Base-by-base conservation (phyloP, 2,329 filamentous ascomycete species). In the Peltaster fructicola region DNA sequence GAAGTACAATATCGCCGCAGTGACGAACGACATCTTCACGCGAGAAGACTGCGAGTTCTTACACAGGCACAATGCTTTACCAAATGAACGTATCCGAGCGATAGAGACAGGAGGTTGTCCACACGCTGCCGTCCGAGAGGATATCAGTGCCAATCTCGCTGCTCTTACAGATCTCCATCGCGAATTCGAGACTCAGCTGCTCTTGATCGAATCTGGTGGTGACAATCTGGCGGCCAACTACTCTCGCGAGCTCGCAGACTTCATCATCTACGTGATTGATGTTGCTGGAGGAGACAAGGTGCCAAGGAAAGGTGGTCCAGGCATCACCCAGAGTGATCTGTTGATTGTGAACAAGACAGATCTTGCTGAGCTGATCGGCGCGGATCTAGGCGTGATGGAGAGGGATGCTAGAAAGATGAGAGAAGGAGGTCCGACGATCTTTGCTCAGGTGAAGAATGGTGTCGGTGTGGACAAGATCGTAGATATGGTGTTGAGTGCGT, bases 1-100 rank as follows among this genome's bases (percentile, higher is more conserved):
- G 24, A 61, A 67, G 27, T 84, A 79, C 66, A 81, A 73, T 47
- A 77, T 98, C 44, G 88, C 88, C 1, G 88, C 82, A 31, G 85
- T 98, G 12, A 98, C 88, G 24, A 95, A 95, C 63, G 85, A 95
- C 62, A 95, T 95, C 62, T 95, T 95, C 63, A 95, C 85, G 12
- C 76, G 64, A 36, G 88, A 98, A 57, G 88, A 98, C 61, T 84
- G 84, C 59, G 88, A 95, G 54, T 98, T 98, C 59, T 72, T 98
- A 14, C 91, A 81, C 30, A 72, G 73, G 29, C 66, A 93, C 63
- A 65, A 68, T 36, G 88, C 88, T 5, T 73, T 95, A 0, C 76
- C 84, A 0, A 65, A 84, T 4, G 53, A 65, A 14, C 79, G 85
- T 31, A 95, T 95, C 58, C 71, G 76, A 32, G 88, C 88, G 46